Evolutionary conservation across 768 basidiomycete genomes (phyloP).

Genomic region (Lactarius sp.): DNA sequence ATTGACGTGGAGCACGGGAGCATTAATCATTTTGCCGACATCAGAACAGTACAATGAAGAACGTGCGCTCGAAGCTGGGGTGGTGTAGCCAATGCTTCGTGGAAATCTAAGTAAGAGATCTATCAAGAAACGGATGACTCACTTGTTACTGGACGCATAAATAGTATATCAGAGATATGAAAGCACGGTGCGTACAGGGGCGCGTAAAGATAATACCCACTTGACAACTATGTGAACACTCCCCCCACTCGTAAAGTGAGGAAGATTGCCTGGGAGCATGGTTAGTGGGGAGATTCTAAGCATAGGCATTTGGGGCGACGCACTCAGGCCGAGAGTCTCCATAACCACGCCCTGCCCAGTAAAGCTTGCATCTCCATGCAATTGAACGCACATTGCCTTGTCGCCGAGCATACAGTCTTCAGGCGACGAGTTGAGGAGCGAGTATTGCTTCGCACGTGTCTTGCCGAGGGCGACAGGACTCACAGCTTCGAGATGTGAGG

Average conservation of each 20-base stretch:
- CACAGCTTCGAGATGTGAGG: constrained; percentile 81
- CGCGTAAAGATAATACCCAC: constrained; percentile 41
- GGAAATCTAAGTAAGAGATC: constrained; percentile 5
- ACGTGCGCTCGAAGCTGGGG: constrained; percentile 76
- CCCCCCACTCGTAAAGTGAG: constrained; percentile 88
- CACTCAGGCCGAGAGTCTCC: constrained; percentile 81
- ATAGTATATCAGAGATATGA: constrained; percentile 10
- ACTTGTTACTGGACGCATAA: constrained; percentile 32
- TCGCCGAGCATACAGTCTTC: constrained; percentile 48
- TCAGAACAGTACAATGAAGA: constrained; percentile 88
- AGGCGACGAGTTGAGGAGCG: constrained; percentile 59
- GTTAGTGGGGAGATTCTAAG: background rate
- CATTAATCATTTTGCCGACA: constrained; percentile 84
- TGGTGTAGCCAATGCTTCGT: constrained; percentile 84
- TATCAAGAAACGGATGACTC: background rate
- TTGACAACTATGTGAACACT: constrained; percentile 89
- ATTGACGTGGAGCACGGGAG: constrained; percentile 86
- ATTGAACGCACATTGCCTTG: constrained; percentile 80
- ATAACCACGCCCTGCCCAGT: constrained; percentile 88
- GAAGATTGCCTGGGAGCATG: constrained; percentile 59
- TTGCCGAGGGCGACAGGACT: constrained; percentile 87
- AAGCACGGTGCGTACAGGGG: background rate
- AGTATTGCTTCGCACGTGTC: constrained; percentile 85
- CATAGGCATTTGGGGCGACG: constrained; percentile 28
- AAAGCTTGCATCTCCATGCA: constrained; percentile 92